These are phyloP conservation scores for Xylaria digitata DNA, from an alignment of 2,329 filamentous ascomycete species.

Conservation along the genomic window DNA sequence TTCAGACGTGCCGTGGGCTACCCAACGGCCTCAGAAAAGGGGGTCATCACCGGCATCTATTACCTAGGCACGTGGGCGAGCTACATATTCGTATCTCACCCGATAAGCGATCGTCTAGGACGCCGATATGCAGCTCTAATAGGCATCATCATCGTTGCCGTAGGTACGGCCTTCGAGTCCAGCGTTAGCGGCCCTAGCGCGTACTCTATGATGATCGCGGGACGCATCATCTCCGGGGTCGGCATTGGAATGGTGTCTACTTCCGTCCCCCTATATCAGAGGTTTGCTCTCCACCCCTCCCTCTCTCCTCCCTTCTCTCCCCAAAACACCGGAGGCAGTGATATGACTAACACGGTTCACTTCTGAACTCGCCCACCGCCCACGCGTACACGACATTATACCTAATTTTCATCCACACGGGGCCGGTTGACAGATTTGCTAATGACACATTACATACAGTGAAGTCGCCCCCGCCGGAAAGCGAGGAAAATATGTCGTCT, in stretches of 20 bases:
- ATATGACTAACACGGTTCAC: not conserved
- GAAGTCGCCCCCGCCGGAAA: conserved; percentile 66
- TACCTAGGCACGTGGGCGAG: conserved; percentile 67
- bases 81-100: conserved; percentile 66
- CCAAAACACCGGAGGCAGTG: not conserved
- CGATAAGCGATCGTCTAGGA: conserved; percentile 62
- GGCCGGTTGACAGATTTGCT: conserved; percentile 2
- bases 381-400: not conserved
- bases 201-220: conserved; percentile 61
- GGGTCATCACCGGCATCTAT: conserved; percentile 67
- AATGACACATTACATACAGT: conserved; percentile 48
- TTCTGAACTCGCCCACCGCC: not conserved
- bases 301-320: not conserved
- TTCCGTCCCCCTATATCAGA: conserved; percentile 68
- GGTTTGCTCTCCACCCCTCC: conserved; percentile 48
- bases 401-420: not conserved
- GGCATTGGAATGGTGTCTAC: conserved; percentile 67
- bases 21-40: conserved; percentile 59
- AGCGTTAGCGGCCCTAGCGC: conserved; percentile 55
- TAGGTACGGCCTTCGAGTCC: conserved; percentile 63
- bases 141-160: conserved; percentile 59
- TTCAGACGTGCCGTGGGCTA: conserved; percentile 61
- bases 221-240: conserved; percentile 63
- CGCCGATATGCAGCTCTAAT: conserved; percentile 62
- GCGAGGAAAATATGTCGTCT: conserved; percentile 66